Base-by-base conservation (phyloP, 768 basidiomycete genomes). In the Omphalotus guepiniiformis region DNA sequence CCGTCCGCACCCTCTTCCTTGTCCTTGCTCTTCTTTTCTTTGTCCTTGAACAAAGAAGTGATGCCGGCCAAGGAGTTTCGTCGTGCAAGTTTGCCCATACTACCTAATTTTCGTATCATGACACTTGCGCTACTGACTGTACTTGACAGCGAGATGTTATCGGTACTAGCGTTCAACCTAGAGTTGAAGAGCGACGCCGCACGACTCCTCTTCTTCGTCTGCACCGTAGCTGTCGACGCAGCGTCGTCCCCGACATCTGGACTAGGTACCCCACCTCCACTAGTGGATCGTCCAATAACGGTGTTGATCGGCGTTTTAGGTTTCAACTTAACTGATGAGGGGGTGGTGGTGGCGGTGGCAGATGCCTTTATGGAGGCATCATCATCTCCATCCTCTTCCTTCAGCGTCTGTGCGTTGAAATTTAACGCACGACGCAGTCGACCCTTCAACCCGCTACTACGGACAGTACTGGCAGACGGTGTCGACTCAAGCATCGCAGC, bases 91-190 rank as follows among this genome's bases (percentile, higher is more conserved):
- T 88, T 91, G 26, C 91, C 90, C 68, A 96, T 84, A 30, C 83
- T 83, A 3, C 94, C 89, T 39, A 98, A 82, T 71, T 96, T 98
- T 55, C 94, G 80, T 58, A 96, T 94, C 80, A 98, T 95, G 63
- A 97, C 87, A 36, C 88, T 92, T 18, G 95, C 95, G 42, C 88
- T 91, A 53, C 87, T 90, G 56, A 96, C 94, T 37, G 95, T 96
- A 6, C 90, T 93, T 16, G 86, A 88, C 30, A 98, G 78, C 22
- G 93, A 96, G 54, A 98, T 95, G 65, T 95, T 96, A 65, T 95
- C 93, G 35, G 91, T 94, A 46, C 84, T 88, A 35, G 83, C 80
- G 62, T 96, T 95, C 57, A 89, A 68, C 54, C 86, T 83, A 53
- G 88, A 80, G 64, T 93, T 96, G 76, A 98, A 94, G 54, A 97